Conservation (phyloP, 2,329 filamentous ascomycete genomes). For the Didymella keratinophila region DNA sequence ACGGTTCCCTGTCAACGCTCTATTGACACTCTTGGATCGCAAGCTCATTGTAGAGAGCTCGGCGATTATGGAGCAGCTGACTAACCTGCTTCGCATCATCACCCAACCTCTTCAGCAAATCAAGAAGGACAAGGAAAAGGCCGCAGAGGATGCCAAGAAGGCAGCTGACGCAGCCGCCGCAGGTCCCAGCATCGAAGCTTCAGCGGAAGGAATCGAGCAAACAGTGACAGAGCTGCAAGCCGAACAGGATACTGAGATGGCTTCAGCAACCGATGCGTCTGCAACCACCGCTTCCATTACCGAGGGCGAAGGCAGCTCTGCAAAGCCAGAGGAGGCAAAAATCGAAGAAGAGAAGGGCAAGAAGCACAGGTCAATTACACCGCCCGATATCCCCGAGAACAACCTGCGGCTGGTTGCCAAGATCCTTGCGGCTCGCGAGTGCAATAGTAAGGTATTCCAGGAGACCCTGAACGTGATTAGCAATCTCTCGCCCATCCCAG, state of each 20-base stretch:
- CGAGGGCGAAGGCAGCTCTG: conserved; percentile 31
- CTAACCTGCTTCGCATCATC: conserved; percentile 84
- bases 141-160: conserved; percentile 57
- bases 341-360: conserved; percentile 50
- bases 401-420: conserved; percentile 95
- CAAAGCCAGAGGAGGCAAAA: conserved; percentile 49
- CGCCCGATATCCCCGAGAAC: conserved; percentile 84
- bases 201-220: conserved; percentile 28
- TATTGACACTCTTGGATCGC: conserved; percentile 88
- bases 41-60: conserved; percentile 96
- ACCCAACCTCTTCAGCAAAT: conserved; percentile 87
- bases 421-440: conserved; percentile 94
- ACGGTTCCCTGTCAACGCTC: conserved; percentile 90
- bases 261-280: conserved; percentile 49
- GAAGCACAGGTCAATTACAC: conserved; percentile 71
- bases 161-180: conserved; percentile 16
- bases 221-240: conserved; percentile 12
- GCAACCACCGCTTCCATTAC: conserved; percentile 7
- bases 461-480: conserved; percentile 99
- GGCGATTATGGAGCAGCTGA: conserved; percentile 93
- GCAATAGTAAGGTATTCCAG: conserved; percentile 96
- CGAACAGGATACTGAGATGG: conserved; percentile 47
- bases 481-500: conserved; percentile 91
- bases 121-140: conserved; percentile 79
- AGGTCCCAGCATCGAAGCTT: conserved; percentile 29